These are phyloP conservation scores for Ophiostoma pallidulum DNA, from an alignment of 2,329 filamentous ascomycete species.

Conservation along the genomic window DNA sequence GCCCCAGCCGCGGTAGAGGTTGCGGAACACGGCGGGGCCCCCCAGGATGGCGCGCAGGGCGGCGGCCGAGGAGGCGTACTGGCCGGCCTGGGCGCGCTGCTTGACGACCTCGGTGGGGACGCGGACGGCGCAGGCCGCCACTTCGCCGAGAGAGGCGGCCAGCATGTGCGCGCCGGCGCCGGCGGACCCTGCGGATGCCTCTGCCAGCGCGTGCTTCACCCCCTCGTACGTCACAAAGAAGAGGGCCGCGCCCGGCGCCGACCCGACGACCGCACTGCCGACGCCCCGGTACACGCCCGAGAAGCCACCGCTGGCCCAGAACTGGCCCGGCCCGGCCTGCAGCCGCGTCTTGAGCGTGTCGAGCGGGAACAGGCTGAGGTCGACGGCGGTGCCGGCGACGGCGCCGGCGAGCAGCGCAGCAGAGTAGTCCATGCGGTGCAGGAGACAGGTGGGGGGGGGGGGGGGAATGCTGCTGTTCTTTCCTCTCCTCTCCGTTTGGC, in stretches of 20 bases:
- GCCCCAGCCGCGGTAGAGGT: constrained; percentile 84
- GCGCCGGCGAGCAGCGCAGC: constrained; percentile 69
- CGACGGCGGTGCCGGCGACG: constrained; percentile 88
- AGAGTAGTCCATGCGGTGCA: constrained; percentile 37
- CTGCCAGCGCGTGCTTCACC: constrained; percentile 48
- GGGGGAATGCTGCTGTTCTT: neutral
- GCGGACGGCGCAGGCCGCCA: constrained; percentile 83
- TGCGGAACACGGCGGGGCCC: constrained; percentile 57
- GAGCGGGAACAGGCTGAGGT: constrained; percentile 93
- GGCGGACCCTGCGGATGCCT: constrained; percentile 21
- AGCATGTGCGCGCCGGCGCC: constrained; percentile 57
- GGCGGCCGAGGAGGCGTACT: constrained; percentile 59
- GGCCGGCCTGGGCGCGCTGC: constrained; percentile 84
- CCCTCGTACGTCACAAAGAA: constrained; percentile 96
- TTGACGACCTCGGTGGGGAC: constrained; percentile 97
- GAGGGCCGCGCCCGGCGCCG: constrained; percentile 84
- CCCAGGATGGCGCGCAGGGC: constrained; percentile 63
- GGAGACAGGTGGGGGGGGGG: neutral
- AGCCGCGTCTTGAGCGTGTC: constrained; percentile 98
- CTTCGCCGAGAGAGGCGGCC: constrained; percentile 76
- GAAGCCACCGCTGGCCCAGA: constrained; percentile 80
- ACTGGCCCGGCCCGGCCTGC: constrained; percentile 58
- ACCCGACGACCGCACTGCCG: constrained; percentile 80
- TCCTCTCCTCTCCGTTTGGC: too few species aligned
- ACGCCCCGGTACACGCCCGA: constrained; percentile 87